Evolutionary conservation across 2,329 filamentous ascomycete genomes (phyloP).

Genomic region (Hypoxylon sp.): DNA sequence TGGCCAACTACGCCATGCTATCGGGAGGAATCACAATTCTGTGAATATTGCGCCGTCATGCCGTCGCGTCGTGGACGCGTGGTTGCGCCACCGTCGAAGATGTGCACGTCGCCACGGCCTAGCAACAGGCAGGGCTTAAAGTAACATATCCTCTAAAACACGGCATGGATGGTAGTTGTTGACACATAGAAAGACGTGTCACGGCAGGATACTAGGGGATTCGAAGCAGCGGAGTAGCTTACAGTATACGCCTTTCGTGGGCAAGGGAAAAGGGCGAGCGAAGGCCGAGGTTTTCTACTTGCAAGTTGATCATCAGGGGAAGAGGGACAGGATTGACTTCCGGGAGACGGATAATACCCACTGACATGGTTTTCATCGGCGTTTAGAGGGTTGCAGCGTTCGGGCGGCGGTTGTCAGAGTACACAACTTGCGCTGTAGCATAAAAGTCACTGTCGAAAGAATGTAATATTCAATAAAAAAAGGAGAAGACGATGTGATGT

Average conservation of each 20-base stretch:
- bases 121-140: neutral
- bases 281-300: neutral
- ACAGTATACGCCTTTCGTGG: slow-evolving; percentile 1
- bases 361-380: slow-evolving; percentile 28
- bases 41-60: slow-evolving; percentile 28
- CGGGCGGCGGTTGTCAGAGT: slow-evolving; percentile 26
- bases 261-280: slow-evolving; percentile 3
- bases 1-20: slow-evolving; percentile 64
- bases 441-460: slow-evolving; percentile 1
- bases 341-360: slow-evolving; percentile 42
- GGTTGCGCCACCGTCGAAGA: slow-evolving; percentile 2
- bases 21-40: slow-evolving; percentile 50
- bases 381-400: slow-evolving; percentile 5
- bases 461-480: neutral
- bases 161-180: neutral
- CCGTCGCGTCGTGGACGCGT: neutral
- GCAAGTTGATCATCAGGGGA: slow-evolving; percentile 18
- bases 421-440: slow-evolving; percentile 6
- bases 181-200: neutral
- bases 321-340: slow-evolving; percentile 27
- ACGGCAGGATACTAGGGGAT: slow-evolving; percentile 13
- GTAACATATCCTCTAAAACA: neutral
- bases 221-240: slow-evolving; percentile 1
- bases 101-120: neutral
- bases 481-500: neutral